Evolutionary conservation across 805 yeast species (phyloP).

Genomic region (Brettanomyces custersianus): DNA sequence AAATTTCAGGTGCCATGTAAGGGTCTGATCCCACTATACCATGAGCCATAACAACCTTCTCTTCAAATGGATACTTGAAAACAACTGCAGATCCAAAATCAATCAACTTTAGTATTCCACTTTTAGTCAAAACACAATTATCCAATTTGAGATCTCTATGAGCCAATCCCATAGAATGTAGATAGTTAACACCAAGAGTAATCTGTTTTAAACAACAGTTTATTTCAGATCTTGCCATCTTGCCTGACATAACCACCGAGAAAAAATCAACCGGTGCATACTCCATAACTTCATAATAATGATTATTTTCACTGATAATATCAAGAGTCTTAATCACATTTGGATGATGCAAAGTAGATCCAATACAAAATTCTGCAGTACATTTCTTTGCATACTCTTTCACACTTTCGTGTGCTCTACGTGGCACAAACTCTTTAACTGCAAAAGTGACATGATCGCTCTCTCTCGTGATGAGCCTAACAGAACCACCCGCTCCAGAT

Average conservation of each 20-base stretch:
- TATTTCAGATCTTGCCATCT: slow-evolving; percentile 72
- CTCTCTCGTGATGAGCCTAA: slow-evolving; percentile 60
- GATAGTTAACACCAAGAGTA: slow-evolving; percentile 59
- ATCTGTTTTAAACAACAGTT: slow-evolving; percentile 76
- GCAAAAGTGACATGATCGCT: slow-evolving; percentile 69
- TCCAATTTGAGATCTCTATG: slow-evolving; percentile 79
- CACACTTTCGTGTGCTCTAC: slow-evolving; percentile 58
- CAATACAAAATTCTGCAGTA: slow-evolving; percentile 84
- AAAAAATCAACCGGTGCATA: slow-evolving; percentile 79
- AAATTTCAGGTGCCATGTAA: slow-evolving; percentile 77
- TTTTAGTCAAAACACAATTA: slow-evolving; percentile 67
- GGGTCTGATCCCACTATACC: slow-evolving; percentile 86
- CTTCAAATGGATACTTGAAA: slow-evolving; percentile 67
- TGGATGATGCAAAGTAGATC: slow-evolving; percentile 74
- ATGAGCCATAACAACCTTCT: slow-evolving; percentile 48
- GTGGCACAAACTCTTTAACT: slow-evolving; percentile 71
- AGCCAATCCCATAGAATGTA: slow-evolving; percentile 72
- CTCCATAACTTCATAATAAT: slow-evolving; percentile 78
- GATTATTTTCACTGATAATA: slow-evolving; percentile 57
- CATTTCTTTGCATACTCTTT: slow-evolving; percentile 80
- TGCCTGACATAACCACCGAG: slow-evolving; percentile 80
- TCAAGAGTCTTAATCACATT: slow-evolving; percentile 74
- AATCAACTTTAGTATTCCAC: slow-evolving; percentile 69
- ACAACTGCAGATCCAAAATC: slow-evolving; percentile 84
- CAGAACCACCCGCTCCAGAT: slow-evolving; percentile 85